Evolutionary conservation across 768 basidiomycete species (phyloP).

Genomic region (Atractiella rhizophila): DNA sequence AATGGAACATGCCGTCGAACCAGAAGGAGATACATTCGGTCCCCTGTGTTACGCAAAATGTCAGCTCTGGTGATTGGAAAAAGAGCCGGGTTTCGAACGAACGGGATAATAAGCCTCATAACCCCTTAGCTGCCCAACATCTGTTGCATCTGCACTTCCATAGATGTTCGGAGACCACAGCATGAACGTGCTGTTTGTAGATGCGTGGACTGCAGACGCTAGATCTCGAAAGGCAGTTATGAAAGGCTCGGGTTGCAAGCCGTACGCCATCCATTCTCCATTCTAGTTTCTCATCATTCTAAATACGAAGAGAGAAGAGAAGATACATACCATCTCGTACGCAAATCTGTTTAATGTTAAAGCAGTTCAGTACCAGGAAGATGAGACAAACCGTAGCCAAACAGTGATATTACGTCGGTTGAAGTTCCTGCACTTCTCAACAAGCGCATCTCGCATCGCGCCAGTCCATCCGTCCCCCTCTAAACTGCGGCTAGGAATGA

Average conservation of each 20-base stretch:
- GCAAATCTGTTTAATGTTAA: too few relatives aligned
- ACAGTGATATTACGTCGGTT: slow-evolving; percentile 7
- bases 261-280: slow-evolving; percentile 9
- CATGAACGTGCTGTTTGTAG: slow-evolving; percentile 8
- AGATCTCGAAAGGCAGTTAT: slow-evolving; percentile 4
- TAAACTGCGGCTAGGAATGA: slow-evolving; percentile 4
- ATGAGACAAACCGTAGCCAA: slow-evolving; percentile 11
- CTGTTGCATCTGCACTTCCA: background rate
- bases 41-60: slow-evolving; percentile 3
- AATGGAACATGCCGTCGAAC: too few relatives aligned
- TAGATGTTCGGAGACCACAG: background rate
- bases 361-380: too few relatives aligned
- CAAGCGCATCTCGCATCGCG: slow-evolving; percentile 6
- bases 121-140: slow-evolving; percentile 3
- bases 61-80: slow-evolving; percentile 7
- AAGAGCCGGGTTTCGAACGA: slow-evolving; percentile 3
- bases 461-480: slow-evolving; percentile 8
- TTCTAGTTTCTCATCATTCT: slow-evolving; percentile 12
- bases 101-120: slow-evolving; percentile 6
- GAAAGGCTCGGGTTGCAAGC: slow-evolving; percentile 4
- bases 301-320: too few relatives aligned
- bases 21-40: background rate
- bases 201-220: background rate
- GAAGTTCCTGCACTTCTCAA: background rate
- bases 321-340: too few relatives aligned